These are phyloP conservation scores for Ambrosiella cleistominuta DNA, from an alignment of 2,329 filamentous ascomycete species.

Conservation along the genomic window DNA sequence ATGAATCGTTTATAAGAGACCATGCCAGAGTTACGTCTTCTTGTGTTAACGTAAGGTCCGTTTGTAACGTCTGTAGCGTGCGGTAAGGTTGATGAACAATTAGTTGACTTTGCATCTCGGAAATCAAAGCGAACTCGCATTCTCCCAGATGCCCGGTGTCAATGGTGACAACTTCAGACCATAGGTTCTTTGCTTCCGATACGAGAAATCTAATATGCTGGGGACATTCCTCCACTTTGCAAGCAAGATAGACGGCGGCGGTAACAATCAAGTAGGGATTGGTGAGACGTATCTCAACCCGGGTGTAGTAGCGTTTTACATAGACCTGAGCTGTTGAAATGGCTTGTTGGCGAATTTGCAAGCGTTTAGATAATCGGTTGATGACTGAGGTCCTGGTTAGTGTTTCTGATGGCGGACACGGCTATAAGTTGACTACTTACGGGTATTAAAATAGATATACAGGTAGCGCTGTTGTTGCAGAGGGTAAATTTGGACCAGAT, in stretches of 20 bases:
- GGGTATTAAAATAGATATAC: conserved; percentile 82
- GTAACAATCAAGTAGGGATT: conserved; percentile 86
- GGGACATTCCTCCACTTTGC: conserved; percentile 94
- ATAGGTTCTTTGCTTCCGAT: conserved; percentile 67
- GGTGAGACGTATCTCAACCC: conserved; percentile 76
- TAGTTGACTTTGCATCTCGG: conserved; percentile 75
- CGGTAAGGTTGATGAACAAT: conserved; percentile 87
- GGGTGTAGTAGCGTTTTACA: conserved; percentile 81
- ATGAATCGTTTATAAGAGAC: conserved; percentile 80
- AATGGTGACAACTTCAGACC: conserved; percentile 59
- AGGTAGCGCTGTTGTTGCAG: conserved; percentile 67
- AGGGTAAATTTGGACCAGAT: conserved; percentile 59
- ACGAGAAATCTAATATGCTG: conserved; percentile 89
- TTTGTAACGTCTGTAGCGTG: conserved; percentile 53
- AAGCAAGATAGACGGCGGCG: conserved; percentile 88
- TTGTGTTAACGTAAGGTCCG: conserved; percentile 50
- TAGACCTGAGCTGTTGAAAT: conserved; percentile 91
- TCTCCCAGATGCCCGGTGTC: conserved; percentile 78
- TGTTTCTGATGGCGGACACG: background rate
- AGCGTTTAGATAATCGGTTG: conserved; percentile 63
- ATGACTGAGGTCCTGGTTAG: conserved; percentile 39
- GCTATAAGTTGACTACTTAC: conserved; percentile 30
- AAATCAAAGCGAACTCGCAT: conserved; percentile 85
- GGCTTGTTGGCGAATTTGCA: conserved; percentile 75
- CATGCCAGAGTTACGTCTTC: conserved; percentile 66